phyloP scores from a whole-genome alignment of 2,329 filamentous ascomycete genomes.

The Apiospora arundinis region DNA sequence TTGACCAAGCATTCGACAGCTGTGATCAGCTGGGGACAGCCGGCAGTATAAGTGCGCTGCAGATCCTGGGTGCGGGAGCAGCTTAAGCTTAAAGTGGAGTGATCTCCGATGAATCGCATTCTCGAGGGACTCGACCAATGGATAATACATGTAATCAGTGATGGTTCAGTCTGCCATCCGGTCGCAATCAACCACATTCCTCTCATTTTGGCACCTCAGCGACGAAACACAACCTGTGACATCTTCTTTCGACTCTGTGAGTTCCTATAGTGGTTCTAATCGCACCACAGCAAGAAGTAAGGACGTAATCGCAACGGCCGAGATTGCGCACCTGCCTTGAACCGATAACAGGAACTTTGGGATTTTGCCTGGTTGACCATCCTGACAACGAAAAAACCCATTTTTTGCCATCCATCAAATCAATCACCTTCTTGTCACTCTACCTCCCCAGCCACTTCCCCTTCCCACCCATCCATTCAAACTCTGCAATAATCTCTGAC shows the following conservation, averaged over 20 bases:
- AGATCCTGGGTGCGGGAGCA: background rate
- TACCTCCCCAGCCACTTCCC: constrained; percentile 1
- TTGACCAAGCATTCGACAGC: background rate
- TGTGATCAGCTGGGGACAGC: too few relatives aligned
- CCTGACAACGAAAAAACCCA: constrained; percentile 16
- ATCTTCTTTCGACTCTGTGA: background rate
- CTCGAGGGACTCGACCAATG: constrained; percentile 8
- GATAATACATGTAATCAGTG: background rate
- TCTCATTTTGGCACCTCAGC: background rate
- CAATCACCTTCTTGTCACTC: constrained; percentile 6
- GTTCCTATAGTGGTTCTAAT: constrained; percentile 6
- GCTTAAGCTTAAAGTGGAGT: constrained; percentile 4
- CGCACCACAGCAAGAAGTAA: background rate
- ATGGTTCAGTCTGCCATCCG: constrained; percentile 4
- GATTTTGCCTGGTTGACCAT: constrained; percentile 1
- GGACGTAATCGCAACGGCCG: background rate
- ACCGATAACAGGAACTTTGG: constrained; percentile 4
- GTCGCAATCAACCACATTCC: background rate
- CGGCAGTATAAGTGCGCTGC: background rate
- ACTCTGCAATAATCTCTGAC: constrained; percentile 14
- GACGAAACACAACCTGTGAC: background rate
- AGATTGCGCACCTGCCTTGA: constrained; percentile 14
- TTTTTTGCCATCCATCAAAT: constrained; percentile 16
- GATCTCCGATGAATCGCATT: constrained; percentile 14
- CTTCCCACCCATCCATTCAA: constrained; percentile 10